These are phyloP conservation scores for Metschnikowia arizonensis DNA, from an alignment of 805 yeast genomes.

Conservation along the genomic window DNA sequence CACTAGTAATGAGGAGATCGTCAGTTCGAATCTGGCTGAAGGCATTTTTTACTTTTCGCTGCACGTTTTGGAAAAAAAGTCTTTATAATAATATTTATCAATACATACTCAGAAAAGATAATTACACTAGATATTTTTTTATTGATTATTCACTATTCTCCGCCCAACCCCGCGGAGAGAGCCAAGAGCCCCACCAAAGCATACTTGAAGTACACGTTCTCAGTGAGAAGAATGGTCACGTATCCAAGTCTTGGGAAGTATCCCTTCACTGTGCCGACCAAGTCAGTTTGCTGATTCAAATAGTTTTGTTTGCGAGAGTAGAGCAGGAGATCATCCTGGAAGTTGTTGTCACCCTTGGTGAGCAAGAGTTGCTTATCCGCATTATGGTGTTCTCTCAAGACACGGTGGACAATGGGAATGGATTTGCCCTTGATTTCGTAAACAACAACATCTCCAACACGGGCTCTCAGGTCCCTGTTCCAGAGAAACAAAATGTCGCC, in stretches of 20 bases:
- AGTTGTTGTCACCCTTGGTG: slow-evolving; percentile 96
- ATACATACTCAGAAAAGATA: too few species aligned
- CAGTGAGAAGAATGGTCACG: slow-evolving; percentile 85
- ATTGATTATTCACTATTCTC: slow-evolving; percentile 12
- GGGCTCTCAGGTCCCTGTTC: slow-evolving; percentile 66
- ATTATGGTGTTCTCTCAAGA: slow-evolving; percentile 74
- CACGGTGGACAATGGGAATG: slow-evolving; percentile 97
- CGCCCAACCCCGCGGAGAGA: slow-evolving; percentile 55
- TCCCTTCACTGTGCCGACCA: slow-evolving; percentile 89
- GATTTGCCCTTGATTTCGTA: slow-evolving; percentile 74
- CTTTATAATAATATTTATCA: too few species aligned
- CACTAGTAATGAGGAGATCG: slow-evolving; percentile 42
- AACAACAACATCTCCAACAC: slow-evolving; percentile 92
- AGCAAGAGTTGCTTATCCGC: slow-evolving; percentile 61
- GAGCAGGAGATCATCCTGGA: slow-evolving; percentile 82
- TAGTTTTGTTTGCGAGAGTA: slow-evolving; percentile 76
- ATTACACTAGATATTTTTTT: not conserved
- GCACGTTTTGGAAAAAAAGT: too few species aligned
- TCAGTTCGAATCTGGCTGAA: slow-evolving; percentile 25
- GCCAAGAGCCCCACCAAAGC: slow-evolving; percentile 73
- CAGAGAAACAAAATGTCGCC: slow-evolving; percentile 91
- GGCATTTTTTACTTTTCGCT: slow-evolving; percentile 7
- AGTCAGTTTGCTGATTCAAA: slow-evolving; percentile 69
- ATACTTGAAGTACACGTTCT: slow-evolving; percentile 77
- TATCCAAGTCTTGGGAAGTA: slow-evolving; percentile 89